Base-by-base conservation (phyloP, 257 asterid species). In the Solanum clarkiae region DNA sequence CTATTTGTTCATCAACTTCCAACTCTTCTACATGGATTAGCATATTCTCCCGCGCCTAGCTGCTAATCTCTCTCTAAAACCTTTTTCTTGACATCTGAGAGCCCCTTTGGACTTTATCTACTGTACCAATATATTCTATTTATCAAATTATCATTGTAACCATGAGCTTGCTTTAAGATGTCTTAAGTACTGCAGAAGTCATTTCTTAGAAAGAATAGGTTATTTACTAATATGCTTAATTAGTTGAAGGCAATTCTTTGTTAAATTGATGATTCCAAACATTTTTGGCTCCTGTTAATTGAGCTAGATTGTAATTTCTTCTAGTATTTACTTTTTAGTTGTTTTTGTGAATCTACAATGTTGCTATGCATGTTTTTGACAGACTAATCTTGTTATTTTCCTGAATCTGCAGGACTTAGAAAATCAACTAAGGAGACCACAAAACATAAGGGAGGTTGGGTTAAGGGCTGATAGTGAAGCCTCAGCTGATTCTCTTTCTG, bases 401-500 rank as follows among this genome's bases (percentile, higher is more conserved):
- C 63, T 53, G 82, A 77, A 51, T 53, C 47, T 91, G 90, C 91
- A 93, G 97, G 93, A 91, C 85, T 81, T 85, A 29, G 92, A 87
- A 69, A 85, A 86, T 87, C 89, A 86, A 86, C 86, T 85, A 77
- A 88, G 85, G 47, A 89, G 90, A 82, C 89, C 92, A 26, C 91
- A 85, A 85, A 88, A 80, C 80, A 29, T 80, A n/a, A 91, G 81
- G 84, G 91, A 69, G 65, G 56, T 86, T 40, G 97, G 88, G 84
- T 56, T 92, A 59, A 90, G 90, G 87, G 87, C 80, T 83, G 92
- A 86, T 63, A 94, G 92, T 87, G 94, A 93, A 86, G 90, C 90
- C 80, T 91, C 95, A 59, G 89, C 86, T 84, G 97, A 92, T 88
- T 92, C 95, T 81, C 84, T 91, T 62, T 90, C 97, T 45, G 88